These are phyloP conservation scores for Sphagnum contortum DNA, from an alignment of 225 moss, liverwort and hornwort species.

Conservation along the genomic window DNA sequence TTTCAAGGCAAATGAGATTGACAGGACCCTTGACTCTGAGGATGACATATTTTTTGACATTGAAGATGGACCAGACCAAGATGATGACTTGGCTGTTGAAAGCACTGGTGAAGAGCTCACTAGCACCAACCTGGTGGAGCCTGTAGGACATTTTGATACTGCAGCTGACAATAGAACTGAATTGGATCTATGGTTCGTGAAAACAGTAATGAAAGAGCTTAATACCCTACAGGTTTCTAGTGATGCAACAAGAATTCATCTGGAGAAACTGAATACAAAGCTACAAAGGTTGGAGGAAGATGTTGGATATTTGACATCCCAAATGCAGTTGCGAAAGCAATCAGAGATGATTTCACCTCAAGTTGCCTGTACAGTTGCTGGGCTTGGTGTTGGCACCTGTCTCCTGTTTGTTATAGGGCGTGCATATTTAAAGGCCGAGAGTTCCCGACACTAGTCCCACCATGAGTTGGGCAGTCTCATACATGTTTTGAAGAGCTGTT, in stretches of 20 bases:
- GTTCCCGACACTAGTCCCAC: not conserved
- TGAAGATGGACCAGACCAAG: conserved; percentile 33
- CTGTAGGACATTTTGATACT: conserved; percentile 28
- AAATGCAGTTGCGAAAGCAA: conserved; percentile 9
- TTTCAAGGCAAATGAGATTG: conserved; percentile 14
- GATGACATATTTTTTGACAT: conserved; percentile 38
- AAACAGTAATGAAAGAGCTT: conserved; percentile 28
- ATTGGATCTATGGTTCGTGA: conserved; percentile 17
- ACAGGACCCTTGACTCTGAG: conserved; percentile 16
- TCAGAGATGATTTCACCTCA: conserved; percentile 14
- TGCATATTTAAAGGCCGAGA: conserved; percentile 16
- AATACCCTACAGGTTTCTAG: conserved; percentile 31
- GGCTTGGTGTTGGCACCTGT: conserved; percentile 30
- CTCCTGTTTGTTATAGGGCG: conserved; percentile 32
- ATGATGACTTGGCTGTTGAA: conserved; percentile 8
- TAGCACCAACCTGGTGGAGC: conserved; percentile 15
- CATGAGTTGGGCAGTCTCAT: no score
- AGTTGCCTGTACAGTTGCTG: conserved; percentile 30
- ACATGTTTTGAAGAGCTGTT: no score
- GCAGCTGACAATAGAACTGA: no score
- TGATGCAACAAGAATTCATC: conserved; percentile 31
- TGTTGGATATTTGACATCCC: conserved; percentile 13
- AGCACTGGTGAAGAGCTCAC: conserved; percentile 17
- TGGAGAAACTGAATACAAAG: conserved; percentile 31
- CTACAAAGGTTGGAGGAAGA: conserved; percentile 42